Evolutionary conservation across 1,139 yeast genomes (phyloP).

Genomic region (Kodamaea plutei): DNA sequence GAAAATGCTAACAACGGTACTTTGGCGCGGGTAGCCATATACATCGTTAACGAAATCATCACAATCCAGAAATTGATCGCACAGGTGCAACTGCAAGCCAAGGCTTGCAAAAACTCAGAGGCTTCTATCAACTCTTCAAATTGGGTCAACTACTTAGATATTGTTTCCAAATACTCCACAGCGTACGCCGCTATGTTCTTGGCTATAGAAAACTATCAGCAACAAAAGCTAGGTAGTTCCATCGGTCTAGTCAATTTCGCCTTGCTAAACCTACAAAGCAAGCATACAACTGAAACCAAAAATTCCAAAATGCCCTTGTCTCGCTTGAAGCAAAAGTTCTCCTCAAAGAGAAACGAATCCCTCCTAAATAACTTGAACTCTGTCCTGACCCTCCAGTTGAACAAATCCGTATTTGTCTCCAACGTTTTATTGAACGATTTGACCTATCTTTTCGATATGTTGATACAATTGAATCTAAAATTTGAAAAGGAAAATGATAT

Average conservation of each 20-base stretch:
- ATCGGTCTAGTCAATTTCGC: conserved; percentile 40
- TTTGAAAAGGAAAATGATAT: conserved; percentile 43
- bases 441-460: conserved; percentile 35
- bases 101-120: background rate
- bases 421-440: conserved; percentile 38
- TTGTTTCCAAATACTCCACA: conserved; percentile 33
- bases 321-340: conserved; percentile 25
- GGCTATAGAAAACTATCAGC: conserved; percentile 41
- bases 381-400: conserved; percentile 32
- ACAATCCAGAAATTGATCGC: conserved; percentile 8
- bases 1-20: conserved; percentile 36
- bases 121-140: conserved; percentile 9
- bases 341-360: conserved; percentile 27
- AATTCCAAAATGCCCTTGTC: conserved; percentile 12
- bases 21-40: conserved; percentile 41
- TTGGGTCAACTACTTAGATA: conserved; percentile 33
- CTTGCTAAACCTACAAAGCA: conserved; percentile 37
- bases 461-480: conserved; percentile 35
- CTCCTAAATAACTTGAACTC: conserved; percentile 33
- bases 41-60: conserved; percentile 31
- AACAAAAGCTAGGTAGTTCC: conserved; percentile 39
- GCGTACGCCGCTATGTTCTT: conserved; percentile 44
- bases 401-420: conserved; percentile 33
- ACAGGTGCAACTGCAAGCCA: conserved; percentile 2
- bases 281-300: conserved; percentile 16